Evolutionary conservation across 1,139 yeast species (phyloP).

Genomic region (Komagataea norvegica): DNA sequence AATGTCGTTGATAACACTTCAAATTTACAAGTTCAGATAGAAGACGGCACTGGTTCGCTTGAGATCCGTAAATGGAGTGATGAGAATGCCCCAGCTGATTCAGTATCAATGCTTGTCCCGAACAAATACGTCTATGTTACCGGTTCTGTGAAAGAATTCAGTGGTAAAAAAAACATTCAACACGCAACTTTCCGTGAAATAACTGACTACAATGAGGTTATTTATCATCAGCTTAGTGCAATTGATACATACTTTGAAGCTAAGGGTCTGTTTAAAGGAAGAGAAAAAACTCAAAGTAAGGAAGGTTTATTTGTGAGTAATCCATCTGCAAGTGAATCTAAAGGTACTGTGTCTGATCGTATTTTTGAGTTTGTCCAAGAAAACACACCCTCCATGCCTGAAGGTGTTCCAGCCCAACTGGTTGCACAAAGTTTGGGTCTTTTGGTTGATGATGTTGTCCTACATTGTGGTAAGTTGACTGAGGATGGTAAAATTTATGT

Average conservation of each 20-base stretch:
- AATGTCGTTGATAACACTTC: constrained; percentile 53
- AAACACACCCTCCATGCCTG: constrained; percentile 55
- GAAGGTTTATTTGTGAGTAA: constrained; percentile 45
- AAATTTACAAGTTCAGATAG: constrained; percentile 51
- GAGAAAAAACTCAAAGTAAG: constrained; percentile 13
- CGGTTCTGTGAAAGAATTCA: constrained; percentile 69
- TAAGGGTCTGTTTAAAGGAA: constrained; percentile 20
- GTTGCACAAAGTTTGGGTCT: constrained; percentile 53
- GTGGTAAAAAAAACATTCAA: constrained; percentile 61
- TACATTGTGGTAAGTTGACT: constrained; percentile 47
- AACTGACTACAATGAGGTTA: constrained; percentile 66
- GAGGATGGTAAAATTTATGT: constrained; percentile 64
- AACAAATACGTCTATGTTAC: constrained; percentile 64
- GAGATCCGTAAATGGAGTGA: constrained; percentile 71
- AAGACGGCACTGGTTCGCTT: constrained; percentile 81
- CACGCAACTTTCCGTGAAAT: constrained; percentile 58
- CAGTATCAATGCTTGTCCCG: constrained; percentile 30
- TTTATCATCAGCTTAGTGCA: constrained; percentile 74
- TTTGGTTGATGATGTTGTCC: constrained; percentile 44
- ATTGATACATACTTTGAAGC: constrained; percentile 48
- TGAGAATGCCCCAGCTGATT: constrained; percentile 35
- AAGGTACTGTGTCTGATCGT: constrained; percentile 37
- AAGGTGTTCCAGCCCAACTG: constrained; percentile 65
- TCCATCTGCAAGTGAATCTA: constrained; percentile 30
- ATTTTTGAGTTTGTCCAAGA: constrained; percentile 48